Base-by-base conservation (phyloP, 2,329 filamentous ascomycete species). In the Allantophomopsis lycopodina region DNA sequence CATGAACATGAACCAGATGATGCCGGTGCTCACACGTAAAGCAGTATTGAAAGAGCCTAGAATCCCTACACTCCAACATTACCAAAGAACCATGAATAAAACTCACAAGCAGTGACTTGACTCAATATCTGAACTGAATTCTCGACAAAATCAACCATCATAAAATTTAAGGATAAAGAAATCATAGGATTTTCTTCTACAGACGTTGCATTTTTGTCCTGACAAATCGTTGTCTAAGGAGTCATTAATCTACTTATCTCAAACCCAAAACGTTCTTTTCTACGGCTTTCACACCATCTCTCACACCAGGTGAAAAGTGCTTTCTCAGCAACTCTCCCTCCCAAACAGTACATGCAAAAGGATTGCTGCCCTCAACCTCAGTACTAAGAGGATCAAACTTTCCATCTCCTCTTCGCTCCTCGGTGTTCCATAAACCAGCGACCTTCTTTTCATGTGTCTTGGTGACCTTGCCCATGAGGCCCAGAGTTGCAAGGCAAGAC, bases 401-500 rank as follows among this genome's bases (percentile, higher is more conserved):
- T 2, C 91, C 91, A 56, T 96, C 89, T 6, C 89, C 89, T 56
- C 84, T 83, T 37, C 89, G 71, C 64, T 96, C 91, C 56, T 96
- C 89, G 0, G 87, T 94, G 52, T 93, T 79, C 89, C 91, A 98
- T 44, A 98, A 60, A n/a, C 80, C 76, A 31, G 74, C 74, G 34
- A 96, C 74, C 60, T 89, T 93, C 50, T 77, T 79, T 36, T 79
- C 79, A 56, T 98, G 87, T 2, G 79, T 79, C 58, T 83, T 84
- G 0, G 81, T 75, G 2, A 96, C 75, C 50, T 88, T 81, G 38
- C 74, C 74, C 34, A 96, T 60, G 20, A 98, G 66, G 2, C 79
- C 80, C 4, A 95, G 65, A 40, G 89, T 71, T 0, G 89, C 89
- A 47, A 86, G 73, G 32, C 78, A 74, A 1, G 84, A 93, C 59